phyloP scores from a whole-genome alignment of 192 early-diverging fungal genomes.

The Neocallimastix lanati region DNA sequence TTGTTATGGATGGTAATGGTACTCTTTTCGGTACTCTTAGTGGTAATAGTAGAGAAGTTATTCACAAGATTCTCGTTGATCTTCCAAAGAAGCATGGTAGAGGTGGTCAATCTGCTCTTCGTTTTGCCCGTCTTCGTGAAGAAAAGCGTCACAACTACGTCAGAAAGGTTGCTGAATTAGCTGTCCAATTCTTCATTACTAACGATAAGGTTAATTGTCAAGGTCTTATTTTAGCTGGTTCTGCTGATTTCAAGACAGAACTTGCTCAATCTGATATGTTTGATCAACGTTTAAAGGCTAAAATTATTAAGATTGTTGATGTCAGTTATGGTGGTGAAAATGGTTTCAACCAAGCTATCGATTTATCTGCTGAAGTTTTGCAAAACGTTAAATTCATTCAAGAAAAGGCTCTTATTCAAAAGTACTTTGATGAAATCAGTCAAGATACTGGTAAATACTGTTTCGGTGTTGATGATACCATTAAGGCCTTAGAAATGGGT shows the following conservation, averaged over 20 bases:
- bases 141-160: slow-evolving; percentile 99
- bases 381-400: slow-evolving; percentile 97
- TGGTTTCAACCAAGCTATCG: slow-evolving; percentile 96
- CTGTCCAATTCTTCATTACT: slow-evolving; percentile 89
- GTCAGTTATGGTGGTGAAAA: slow-evolving; percentile 99
- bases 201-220: slow-evolving; percentile 71
- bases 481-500: slow-evolving; percentile 87
- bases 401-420: slow-evolving; percentile 89
- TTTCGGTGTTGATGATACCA: slow-evolving; percentile 88
- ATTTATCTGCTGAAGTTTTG: slow-evolving; percentile 72
- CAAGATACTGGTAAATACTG: slow-evolving; percentile 90
- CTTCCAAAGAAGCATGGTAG: slow-evolving; percentile 99
- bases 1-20: slow-evolving; percentile 98
- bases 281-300: slow-evolving; percentile 72
- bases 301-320: slow-evolving; percentile 86
- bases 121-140: slow-evolving; percentile 96
- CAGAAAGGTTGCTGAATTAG: slow-evolving; percentile 90
- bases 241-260: slow-evolving; percentile 97
- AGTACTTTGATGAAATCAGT: slow-evolving; percentile 95
- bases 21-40: slow-evolving; percentile 83
- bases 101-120: slow-evolving; percentile 98
- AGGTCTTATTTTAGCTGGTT: slow-evolving; percentile 89
- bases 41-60: slow-evolving; percentile 82
- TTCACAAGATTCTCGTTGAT: slow-evolving; percentile 86
- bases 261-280: slow-evolving; percentile 88